phyloP scores from a whole-genome alignment of 148 eudicot species.

The Spergularia marina region DNA sequence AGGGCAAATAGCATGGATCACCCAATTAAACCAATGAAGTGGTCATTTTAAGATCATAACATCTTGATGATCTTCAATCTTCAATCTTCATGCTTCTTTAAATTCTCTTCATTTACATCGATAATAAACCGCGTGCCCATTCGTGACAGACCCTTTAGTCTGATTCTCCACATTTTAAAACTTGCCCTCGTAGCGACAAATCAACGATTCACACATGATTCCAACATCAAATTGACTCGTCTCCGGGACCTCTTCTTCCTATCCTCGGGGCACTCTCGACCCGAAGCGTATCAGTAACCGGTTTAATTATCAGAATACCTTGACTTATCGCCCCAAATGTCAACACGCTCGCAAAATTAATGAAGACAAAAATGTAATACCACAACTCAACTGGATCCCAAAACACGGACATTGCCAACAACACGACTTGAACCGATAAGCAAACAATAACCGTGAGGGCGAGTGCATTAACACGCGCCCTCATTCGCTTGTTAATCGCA shows the following conservation, averaged over 20 bases:
- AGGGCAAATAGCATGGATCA: background rate
- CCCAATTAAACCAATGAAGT: background rate
- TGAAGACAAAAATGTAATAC: conserved; percentile 31
- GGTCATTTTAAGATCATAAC: background rate
- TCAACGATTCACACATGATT: background rate
- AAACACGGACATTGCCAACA: conserved; percentile 37
- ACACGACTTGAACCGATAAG: conserved; percentile 39
- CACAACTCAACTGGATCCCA: conserved; percentile 39
- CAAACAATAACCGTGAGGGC: conserved; percentile 34
- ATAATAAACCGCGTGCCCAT: background rate
- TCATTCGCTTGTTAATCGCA: conserved; percentile 57
- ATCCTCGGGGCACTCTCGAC: conserved; percentile 6
- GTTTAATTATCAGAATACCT: conserved; percentile 52
- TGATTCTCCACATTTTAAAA: background rate
- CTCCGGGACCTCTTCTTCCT: background rate
- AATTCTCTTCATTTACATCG: background rate
- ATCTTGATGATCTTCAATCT: background rate
- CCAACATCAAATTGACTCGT: conserved; percentile 10
- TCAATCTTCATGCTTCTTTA: background rate
- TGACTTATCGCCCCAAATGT: conserved; percentile 43
- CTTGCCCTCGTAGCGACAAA: background rate
- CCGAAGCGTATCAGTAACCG: conserved; percentile 45
- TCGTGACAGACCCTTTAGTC: background rate
- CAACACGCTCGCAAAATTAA: conserved; percentile 31
- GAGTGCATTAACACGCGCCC: conserved; percentile 40